Evolutionary conservation across 768 basidiomycete species (phyloP), one percentile per base, ranked within the genome.

Genomic region (Plicaturopsis crispa): DNA sequence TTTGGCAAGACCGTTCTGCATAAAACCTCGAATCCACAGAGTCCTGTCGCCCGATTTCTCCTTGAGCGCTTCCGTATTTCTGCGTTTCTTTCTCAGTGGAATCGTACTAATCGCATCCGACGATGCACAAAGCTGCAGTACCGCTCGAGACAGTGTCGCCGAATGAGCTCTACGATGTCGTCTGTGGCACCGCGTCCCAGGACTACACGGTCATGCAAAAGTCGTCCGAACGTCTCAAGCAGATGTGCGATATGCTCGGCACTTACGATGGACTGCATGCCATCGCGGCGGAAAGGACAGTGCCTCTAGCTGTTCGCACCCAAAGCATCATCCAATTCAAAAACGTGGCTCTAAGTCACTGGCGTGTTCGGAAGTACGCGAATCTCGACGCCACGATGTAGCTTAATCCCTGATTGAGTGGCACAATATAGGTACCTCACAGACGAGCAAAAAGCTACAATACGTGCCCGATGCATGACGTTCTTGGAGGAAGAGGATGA

Each of bases 301-400:
- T 80, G n/a, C 80, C 84, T 11, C 56, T 83, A 24, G 62, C 63
- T 12, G 72, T 91, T 35, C 77, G 90, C 30, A 74, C 84, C 48
- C 84, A 86, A 55, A 78, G 84, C 18, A 86, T 89, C 45, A 84
- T 93, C 39, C 88, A 90, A 51, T 84, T 92, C 65, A 93, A 93
- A 62, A 93, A 92, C 49, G 69, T 72, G 1, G 80, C 79, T 2
- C 56, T 80, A 3, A 61, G 61, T 35, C 80, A 86, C 50, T 94
- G 91, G 91, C 69, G 73, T 52, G 81, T 80, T 22, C 63, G 80
- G 62, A 87, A 78, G 88, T 86, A 47, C 53, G 72, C 46, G 17
- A 13, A 35, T 24, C n/a, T n/a, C n/a, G n/a, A n/a, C n/a, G n/a
- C n/a, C n/a, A n/a, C n/a, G n/a, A n/a, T n/a, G n/a, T n/a, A n/a